Conservation (phyloP, 805 yeast species). For the Candida khao-thaluensis region DNA sequence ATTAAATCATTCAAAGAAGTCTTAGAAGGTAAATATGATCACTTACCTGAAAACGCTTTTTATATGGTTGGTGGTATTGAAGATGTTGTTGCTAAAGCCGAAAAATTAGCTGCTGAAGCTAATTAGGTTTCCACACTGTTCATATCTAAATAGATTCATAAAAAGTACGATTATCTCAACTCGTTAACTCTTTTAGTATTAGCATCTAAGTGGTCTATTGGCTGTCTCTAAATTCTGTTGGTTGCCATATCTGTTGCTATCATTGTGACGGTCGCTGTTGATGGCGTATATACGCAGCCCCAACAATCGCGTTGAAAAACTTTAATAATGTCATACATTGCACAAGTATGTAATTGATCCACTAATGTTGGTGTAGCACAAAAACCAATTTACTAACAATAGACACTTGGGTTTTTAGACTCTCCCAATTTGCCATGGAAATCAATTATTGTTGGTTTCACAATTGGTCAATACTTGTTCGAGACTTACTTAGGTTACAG, state of each 20-base stretch:
- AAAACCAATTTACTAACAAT: constrained; percentile 25
- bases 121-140: constrained; percentile 8
- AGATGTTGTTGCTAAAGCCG: constrained; percentile 98
- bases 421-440: constrained; percentile 79
- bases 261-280: no score
- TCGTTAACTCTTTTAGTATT: not conserved
- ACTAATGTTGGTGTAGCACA: no score
- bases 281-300: no score
- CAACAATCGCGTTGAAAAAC: no score
- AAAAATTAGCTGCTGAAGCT: constrained; percentile 94
- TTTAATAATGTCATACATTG: constrained; percentile 11
- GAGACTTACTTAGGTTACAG: constrained; percentile 73
- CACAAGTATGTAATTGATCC: constrained; percentile 15
- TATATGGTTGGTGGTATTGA: constrained; percentile 99
- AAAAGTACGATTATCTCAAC: constrained; percentile 5
- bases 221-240: no score
- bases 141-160: constrained; percentile 8
- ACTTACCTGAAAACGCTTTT: constrained; percentile 99
- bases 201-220: not conserved
- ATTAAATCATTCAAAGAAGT: constrained; percentile 93
- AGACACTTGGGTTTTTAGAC: constrained; percentile 58
- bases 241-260: no score
- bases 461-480: constrained; percentile 71
- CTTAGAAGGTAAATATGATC: constrained; percentile 97
- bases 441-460: constrained; percentile 65